phyloP scores from a whole-genome alignment of 345 rosid species.

The Eucalyptus coolabah region DNA sequence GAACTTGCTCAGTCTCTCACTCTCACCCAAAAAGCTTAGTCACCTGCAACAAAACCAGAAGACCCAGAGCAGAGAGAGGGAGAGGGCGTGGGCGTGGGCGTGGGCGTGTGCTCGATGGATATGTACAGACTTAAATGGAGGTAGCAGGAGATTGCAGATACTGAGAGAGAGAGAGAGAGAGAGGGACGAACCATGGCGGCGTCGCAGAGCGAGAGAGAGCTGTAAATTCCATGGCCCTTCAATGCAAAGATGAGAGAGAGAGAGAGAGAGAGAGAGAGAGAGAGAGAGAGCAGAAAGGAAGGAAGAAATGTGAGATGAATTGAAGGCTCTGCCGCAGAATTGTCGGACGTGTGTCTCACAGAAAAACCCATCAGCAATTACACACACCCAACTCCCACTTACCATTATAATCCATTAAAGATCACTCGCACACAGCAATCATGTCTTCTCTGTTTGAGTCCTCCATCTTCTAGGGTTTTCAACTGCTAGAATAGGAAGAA shows the following conservation, averaged over 20 bases:
- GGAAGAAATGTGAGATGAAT: not conserved
- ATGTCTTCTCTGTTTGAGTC: not conserved
- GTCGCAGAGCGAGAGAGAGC: not conserved
- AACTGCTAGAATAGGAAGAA: not conserved
- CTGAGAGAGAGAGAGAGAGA: not conserved
- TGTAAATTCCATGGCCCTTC: not conserved
- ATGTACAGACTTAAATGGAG: not conserved
- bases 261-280: not conserved
- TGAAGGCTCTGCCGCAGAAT: not conserved
- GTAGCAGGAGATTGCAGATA: not conserved
- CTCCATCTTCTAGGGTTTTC: not conserved
- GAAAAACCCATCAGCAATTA: not conserved
- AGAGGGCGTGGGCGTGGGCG: not conserved
- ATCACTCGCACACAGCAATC: not conserved
- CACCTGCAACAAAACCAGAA: not conserved
- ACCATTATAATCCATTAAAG: not conserved
- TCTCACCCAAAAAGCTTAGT: not conserved
- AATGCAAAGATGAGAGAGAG: not conserved
- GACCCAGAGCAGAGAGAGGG: not conserved
- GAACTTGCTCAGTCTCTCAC: not conserved
- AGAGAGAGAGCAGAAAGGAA: not conserved
- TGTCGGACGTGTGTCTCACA: not conserved
- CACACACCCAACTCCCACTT: not conserved
- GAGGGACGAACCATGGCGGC: not conserved
- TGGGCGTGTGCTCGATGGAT: not conserved